These are phyloP conservation scores for Pyronema omphalodes DNA, from an alignment of 495 filamentous ascomycete species.

Conservation along the genomic window DNA sequence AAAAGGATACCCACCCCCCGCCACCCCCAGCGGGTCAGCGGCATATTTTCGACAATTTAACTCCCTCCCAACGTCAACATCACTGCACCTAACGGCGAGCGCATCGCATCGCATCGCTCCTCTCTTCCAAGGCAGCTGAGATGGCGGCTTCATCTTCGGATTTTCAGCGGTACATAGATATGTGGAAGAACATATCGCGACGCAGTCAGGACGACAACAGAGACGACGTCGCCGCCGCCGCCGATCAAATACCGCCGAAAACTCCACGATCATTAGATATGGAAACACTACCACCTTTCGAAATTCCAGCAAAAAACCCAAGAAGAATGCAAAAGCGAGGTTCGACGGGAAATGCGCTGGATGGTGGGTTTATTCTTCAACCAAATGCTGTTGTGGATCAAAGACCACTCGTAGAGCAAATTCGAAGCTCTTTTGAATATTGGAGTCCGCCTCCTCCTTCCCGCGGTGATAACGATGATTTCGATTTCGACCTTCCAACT, in stretches of 20 bases:
- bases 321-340: not conserved
- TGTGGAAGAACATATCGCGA: not conserved
- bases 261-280: not conserved
- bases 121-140: no score
- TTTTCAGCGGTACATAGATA: constrained; percentile 2
- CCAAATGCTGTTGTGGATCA: not conserved
- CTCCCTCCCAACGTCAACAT: no score
- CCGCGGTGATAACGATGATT: no score
- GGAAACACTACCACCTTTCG: not conserved
- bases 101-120: no score
- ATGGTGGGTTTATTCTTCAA: not conserved
- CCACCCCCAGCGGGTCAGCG: no score
- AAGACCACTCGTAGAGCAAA: not conserved
- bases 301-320: not conserved
- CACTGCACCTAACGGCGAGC: no score
- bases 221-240: not conserved
- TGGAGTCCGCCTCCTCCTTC: not conserved
- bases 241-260: not conserved
- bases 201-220: not conserved
- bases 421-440: not conserved
- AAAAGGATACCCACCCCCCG: no score
- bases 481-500: not conserved
- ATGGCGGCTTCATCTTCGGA: not conserved
- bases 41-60: no score
- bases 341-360: not conserved